Conservation (phyloP, 2,329 filamentous ascomycete species). For the Magnaporthiopsis rhizophila region DNA sequence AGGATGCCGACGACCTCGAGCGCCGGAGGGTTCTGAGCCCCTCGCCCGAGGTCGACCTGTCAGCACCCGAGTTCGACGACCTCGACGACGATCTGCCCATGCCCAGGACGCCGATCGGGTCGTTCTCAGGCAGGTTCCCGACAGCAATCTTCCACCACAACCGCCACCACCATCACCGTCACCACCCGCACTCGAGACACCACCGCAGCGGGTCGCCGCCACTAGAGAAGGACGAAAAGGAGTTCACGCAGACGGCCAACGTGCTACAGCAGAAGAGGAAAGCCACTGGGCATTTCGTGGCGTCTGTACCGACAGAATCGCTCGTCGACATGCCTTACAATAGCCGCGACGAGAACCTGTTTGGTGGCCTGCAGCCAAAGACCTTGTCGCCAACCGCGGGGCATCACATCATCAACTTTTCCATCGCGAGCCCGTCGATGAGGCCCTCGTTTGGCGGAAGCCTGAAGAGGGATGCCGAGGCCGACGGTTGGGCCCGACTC, state of each 20-base stretch:
- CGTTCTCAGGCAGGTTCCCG: constrained; percentile 42
- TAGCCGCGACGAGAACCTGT: constrained; percentile 43
- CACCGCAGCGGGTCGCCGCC: constrained; percentile 76
- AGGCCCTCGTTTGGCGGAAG: constrained; percentile 37
- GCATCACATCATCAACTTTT: constrained; percentile 24
- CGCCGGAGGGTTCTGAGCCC: constrained; percentile 66
- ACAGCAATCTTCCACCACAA: constrained; percentile 19
- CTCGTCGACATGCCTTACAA: constrained; percentile 22
- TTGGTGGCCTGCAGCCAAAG: constrained; percentile 34
- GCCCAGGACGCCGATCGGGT: constrained; percentile 55
- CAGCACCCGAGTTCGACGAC: constrained; percentile 77
- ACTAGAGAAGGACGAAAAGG: constrained; percentile 87
- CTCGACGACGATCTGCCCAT: constrained; percentile 50
- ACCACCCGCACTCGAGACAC: constrained; percentile 25
- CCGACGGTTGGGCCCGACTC: constrained; percentile 35
- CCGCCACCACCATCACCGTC: constrained; percentile 27
- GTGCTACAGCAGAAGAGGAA: constrained; percentile 67
- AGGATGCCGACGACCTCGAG: constrained; percentile 60
- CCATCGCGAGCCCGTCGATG: constrained; percentile 49
- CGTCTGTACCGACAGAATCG: constrained; percentile 22
- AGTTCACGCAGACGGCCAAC: constrained; percentile 93
- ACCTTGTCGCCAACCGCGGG: constrained; percentile 13
- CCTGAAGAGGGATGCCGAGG: constrained; percentile 28
- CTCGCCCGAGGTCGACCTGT: constrained; percentile 89
- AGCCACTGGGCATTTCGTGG: constrained; percentile 34